phyloP scores from a whole-genome alignment of 2,329 filamentous ascomycete species.

The Fusarium abutilonis region DNA sequence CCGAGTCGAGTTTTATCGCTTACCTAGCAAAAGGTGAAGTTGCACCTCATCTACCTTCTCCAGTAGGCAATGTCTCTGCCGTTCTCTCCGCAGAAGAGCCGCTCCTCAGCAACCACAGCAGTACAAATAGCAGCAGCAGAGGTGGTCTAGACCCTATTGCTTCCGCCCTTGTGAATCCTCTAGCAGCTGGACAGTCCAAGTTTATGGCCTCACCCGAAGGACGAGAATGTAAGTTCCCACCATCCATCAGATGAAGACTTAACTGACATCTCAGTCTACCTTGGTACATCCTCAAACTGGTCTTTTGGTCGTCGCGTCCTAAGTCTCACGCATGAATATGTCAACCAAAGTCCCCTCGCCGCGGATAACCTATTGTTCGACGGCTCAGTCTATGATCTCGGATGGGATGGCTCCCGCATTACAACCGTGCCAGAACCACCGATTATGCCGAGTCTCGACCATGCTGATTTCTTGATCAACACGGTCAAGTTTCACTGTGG shows the following conservation, averaged over 20 bases:
- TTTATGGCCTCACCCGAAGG: conserved; percentile 56
- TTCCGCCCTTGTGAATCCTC: conserved; percentile 54
- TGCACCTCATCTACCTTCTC: conserved; percentile 11
- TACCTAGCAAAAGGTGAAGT: conserved; percentile 6
- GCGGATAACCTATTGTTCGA: conserved; percentile 60
- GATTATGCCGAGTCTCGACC: conserved; percentile 60
- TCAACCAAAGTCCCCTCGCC: conserved; percentile 55
- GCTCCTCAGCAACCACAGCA: conserved; percentile 31
- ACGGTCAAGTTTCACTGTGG: conserved; percentile 66
- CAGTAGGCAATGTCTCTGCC: conserved; percentile 19
- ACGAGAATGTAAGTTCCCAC: conserved; percentile 51
- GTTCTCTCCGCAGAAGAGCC: conserved; percentile 25
- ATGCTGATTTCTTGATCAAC: conserved; percentile 63
- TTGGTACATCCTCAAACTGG: conserved; percentile 67
- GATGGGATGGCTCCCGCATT: conserved; percentile 57
- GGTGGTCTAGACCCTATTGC: conserved; percentile 45
- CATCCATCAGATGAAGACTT: fast-evolving
- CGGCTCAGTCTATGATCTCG: conserved; percentile 61
- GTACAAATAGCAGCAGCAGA: conserved; percentile 18
- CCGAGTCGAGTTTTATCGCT: background rate
- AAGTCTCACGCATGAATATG: conserved; percentile 58
- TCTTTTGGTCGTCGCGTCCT: conserved; percentile 62
- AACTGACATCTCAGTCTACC: conserved; percentile 54
- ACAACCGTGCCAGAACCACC: conserved; percentile 33
- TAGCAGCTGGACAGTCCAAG: conserved; percentile 53